Conservation (phyloP, 805 yeast species). For the Metschnikowia continentalis region DNA sequence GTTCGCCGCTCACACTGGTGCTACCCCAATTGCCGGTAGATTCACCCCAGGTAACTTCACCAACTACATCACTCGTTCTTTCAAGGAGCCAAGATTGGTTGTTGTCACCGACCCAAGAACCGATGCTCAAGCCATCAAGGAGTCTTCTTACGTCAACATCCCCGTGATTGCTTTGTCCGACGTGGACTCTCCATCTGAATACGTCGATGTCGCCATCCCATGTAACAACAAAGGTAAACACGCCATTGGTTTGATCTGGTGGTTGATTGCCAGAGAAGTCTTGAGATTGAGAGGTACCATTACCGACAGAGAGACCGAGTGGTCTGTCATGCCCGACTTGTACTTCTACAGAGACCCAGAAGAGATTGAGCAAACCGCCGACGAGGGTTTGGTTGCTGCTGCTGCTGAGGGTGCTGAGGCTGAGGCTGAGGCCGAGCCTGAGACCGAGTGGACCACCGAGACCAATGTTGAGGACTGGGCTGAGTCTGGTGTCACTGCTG, state of each 20-base stretch:
- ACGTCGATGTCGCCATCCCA: slow-evolving; percentile 99
- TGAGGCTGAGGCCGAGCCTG: slow-evolving; percentile 56
- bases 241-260: slow-evolving; percentile 99
- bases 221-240: slow-evolving; percentile 99
- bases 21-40: slow-evolving; percentile 99
- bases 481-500: slow-evolving; percentile 48
- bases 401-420: slow-evolving; percentile 59
- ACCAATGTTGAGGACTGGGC: slow-evolving; percentile 67
- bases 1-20: slow-evolving; percentile 99
- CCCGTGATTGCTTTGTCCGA: slow-evolving; percentile 99
- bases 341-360: slow-evolving; percentile 99
- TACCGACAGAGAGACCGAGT: slow-evolving; percentile 92
- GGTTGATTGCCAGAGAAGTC: slow-evolving; percentile 98
- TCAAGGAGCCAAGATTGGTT: slow-evolving; percentile 99
- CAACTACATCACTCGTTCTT: slow-evolving; percentile 99
- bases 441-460: slow-evolving; percentile 53
- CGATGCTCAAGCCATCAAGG: slow-evolving; percentile 99
- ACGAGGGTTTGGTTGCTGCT: slow-evolving; percentile 43
- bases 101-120: slow-evolving; percentile 99
- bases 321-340: slow-evolving; percentile 99
- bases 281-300: slow-evolving; percentile 97
- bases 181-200: slow-evolving; percentile 97
- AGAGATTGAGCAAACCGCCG: slow-evolving; percentile 83
- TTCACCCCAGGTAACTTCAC: slow-evolving; percentile 99
- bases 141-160: slow-evolving; percentile 99